A percentile compares a stretch with the other conserved stretches of the same genome.
Conservation (phyloP, 2,329 filamentous ascomycete genomes). For the Monilinia polystroma region DNA sequence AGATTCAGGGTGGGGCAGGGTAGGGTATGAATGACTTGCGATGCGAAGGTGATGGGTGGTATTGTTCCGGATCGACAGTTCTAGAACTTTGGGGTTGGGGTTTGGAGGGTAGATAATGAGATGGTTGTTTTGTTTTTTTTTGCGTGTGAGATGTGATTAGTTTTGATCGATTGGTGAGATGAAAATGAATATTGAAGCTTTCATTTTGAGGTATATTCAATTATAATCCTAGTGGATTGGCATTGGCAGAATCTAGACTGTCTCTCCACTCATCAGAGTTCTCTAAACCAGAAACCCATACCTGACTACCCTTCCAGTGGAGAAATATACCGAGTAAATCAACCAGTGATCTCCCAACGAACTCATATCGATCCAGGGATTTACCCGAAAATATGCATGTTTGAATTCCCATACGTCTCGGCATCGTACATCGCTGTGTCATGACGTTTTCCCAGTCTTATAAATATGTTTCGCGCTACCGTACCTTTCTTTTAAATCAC, state of each 20-base stretch:
- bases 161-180: not conserved
- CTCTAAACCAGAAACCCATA: not conserved
- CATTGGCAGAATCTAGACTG: too few relatives aligned
- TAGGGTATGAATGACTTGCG: not conserved
- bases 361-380: not conserved
- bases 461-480: not conserved
- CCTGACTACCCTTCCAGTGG: not conserved
- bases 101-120: not conserved
- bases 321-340: not conserved
- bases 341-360: not conserved
- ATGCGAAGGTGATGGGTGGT: not conserved
- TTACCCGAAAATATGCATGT: not conserved
- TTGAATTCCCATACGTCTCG: not conserved
- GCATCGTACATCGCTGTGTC: not conserved
- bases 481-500: not conserved
- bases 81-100: not conserved
- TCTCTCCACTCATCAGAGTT: not conserved
- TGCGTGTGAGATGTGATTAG: not conserved
- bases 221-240: too few relatives aligned
- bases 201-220: not conserved
- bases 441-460: not conserved
- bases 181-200: not conserved
- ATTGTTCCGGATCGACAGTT: not conserved
- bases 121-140: too few relatives aligned
- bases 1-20: not conserved